These are phyloP conservation scores for Penicillium brasilianum DNA, from an alignment of 2,329 filamentous ascomycete genomes.

Conservation along the genomic window DNA sequence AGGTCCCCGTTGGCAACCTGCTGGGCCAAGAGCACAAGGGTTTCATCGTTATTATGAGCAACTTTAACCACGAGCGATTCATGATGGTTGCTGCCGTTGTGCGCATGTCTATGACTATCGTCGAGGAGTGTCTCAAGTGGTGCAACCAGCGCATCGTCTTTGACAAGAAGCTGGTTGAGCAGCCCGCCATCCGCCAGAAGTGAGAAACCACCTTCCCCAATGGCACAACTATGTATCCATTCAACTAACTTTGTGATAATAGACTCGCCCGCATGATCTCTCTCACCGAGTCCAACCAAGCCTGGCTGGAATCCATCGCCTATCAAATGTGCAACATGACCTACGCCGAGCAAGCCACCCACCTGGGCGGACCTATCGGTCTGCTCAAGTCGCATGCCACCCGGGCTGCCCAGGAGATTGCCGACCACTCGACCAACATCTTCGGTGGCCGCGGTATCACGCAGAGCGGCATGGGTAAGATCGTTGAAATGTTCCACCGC, in stretches of 20 bases:
- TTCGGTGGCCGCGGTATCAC: conserved; percentile 83
- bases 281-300: conserved; percentile 78
- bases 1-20: conserved; percentile 78
- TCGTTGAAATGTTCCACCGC: conserved; percentile 83
- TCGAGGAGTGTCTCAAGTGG: conserved; percentile 89
- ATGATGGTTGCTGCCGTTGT: conserved; percentile 72
- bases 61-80: conserved; percentile 89
- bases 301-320: conserved; percentile 82
- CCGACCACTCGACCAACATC: conserved; percentile 83
- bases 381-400: conserved; percentile 81
- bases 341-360: conserved; percentile 74
- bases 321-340: conserved; percentile 89
- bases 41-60: conserved; percentile 80
- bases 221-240: not conserved
- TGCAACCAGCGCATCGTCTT: conserved; percentile 85
- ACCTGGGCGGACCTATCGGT: conserved; percentile 79
- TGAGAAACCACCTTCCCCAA: conserved; percentile 42
- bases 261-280: conserved; percentile 86
- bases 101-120: conserved; percentile 69
- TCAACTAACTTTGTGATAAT: not conserved
- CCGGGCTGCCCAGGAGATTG: conserved; percentile 78
- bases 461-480: conserved; percentile 78
- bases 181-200: conserved; percentile 82
- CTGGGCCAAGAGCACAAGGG: conserved; percentile 85
- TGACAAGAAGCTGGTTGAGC: conserved; percentile 78